Evolutionary conservation across 768 basidiomycete genomes (phyloP).

Genomic region (Mycena polygramma): DNA sequence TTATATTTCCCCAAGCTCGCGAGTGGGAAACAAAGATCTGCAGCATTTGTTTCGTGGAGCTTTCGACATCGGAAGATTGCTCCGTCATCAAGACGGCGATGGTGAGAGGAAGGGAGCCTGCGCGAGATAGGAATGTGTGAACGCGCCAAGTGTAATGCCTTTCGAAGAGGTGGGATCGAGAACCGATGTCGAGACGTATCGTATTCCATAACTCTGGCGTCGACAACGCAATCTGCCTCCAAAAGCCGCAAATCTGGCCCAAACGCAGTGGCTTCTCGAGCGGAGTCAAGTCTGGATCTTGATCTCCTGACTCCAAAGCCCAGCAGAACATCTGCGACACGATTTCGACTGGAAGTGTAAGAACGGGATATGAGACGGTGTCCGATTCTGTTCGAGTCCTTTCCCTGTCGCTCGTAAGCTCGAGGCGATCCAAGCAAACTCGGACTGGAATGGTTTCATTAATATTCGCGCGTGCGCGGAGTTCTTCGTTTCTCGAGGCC

Average conservation of each 20-base stretch:
- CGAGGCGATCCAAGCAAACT: not conserved
- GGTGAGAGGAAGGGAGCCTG: not conserved
- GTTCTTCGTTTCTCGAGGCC: too few species aligned
- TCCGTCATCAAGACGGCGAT: not conserved
- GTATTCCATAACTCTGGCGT: not conserved
- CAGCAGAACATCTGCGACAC: not conserved
- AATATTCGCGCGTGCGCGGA: not conserved
- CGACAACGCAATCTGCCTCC: conserved; percentile 2
- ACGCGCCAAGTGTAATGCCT: not conserved
- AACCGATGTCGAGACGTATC: not conserved
- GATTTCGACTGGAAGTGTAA: conserved; percentile 1
- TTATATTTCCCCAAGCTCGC: not conserved
- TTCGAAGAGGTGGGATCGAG: not conserved
- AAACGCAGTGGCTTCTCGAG: not conserved
- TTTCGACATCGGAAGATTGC: too few species aligned
- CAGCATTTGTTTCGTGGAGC: too few species aligned
- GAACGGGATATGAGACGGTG: not conserved
- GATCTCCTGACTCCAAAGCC: not conserved
- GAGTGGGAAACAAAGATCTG: not conserved
- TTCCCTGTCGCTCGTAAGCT: not conserved
- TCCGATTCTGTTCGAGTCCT: not conserved
- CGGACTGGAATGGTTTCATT: not conserved
- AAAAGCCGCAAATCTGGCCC: not conserved
- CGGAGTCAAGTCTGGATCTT: not conserved
- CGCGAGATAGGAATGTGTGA: not conserved